Conservation (phyloP, 2,329 filamentous ascomycete species). For the Neospermospora avenae region DNA sequence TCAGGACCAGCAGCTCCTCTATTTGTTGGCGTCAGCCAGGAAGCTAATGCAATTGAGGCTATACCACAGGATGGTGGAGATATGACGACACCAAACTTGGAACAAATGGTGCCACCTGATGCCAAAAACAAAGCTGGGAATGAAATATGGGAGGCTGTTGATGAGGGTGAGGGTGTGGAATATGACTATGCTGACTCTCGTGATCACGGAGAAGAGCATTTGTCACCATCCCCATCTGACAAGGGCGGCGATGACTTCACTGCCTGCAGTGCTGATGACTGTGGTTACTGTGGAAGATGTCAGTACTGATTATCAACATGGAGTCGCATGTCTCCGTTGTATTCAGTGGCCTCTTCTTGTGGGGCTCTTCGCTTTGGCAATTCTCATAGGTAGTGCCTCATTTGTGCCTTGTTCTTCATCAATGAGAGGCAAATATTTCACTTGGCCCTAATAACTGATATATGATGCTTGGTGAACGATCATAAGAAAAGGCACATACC, state of each 20-base stretch:
- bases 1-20: background rate
- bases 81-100: background rate
- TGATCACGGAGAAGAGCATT: background rate
- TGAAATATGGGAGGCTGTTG: background rate
- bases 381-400: no score
- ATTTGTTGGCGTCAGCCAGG: background rate
- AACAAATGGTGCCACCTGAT: background rate
- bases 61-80: background rate
- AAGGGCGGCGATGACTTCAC: conserved; percentile 2
- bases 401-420: no score
- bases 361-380: no score
- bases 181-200: background rate
- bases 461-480: no score
- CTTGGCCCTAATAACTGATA: no score
- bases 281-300: conserved; percentile 11
- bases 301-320: background rate
- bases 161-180: background rate
- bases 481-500: no score
- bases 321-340: no score
- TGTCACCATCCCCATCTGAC: background rate
- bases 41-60: background rate
- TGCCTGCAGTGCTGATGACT: conserved; percentile 9
- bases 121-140: background rate
- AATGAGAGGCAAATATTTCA: no score
- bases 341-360: no score